Percentiles rank a stretch among this genome's conserved stretches.
These are phyloP conservation scores for Penicillium paxilli DNA, from an alignment of 495 filamentous ascomycete genomes.

Conservation along the genomic window DNA sequence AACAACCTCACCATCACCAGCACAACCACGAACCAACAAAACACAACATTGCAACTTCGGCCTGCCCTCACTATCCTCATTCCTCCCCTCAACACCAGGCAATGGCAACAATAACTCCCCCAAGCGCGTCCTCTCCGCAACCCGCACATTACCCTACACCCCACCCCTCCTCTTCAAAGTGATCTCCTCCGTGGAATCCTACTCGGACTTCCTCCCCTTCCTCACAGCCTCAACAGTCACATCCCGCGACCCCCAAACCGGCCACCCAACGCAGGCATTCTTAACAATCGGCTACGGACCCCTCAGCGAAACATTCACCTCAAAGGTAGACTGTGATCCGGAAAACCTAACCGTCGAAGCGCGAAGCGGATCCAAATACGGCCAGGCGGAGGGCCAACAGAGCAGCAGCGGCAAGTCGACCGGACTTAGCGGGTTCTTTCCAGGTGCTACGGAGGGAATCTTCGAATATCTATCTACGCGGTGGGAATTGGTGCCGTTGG, in stretches of 20 bases:
- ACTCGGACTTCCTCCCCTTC: slow-evolving; percentile 84
- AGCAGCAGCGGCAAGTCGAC: background rate
- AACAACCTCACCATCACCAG: background rate
- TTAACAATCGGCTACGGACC: slow-evolving; percentile 83
- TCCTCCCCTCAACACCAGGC: slow-evolving; percentile 25
- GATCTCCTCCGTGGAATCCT: slow-evolving; percentile 80
- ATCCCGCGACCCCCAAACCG: slow-evolving; percentile 46
- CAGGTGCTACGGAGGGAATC: slow-evolving; percentile 52
- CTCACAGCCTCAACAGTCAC: slow-evolving; percentile 73
- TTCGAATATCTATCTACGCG: slow-evolving; percentile 75
- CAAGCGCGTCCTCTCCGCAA: slow-evolving; percentile 61
- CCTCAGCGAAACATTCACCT: slow-evolving; percentile 78
- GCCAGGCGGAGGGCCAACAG: slow-evolving; percentile 6
- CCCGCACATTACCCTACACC: slow-evolving; percentile 78
- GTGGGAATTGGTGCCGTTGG: slow-evolving; percentile 65
- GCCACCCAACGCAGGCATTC: slow-evolving; percentile 72
- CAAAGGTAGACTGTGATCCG: slow-evolving; percentile 70
- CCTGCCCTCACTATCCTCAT: slow-evolving; percentile 36
- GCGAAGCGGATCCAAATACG: slow-evolving; percentile 59
- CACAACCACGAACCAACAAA: slow-evolving; percentile 5
- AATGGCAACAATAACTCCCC: slow-evolving; percentile 25
- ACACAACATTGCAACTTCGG: slow-evolving; percentile 19
- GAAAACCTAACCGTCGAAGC: slow-evolving; percentile 68
- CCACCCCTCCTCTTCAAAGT: slow-evolving; percentile 69
- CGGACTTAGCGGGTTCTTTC: slow-evolving; percentile 30